Conservation (phyloP, 2,329 filamentous ascomycete genomes). For the Dryadomyces sulphureus region DNA sequence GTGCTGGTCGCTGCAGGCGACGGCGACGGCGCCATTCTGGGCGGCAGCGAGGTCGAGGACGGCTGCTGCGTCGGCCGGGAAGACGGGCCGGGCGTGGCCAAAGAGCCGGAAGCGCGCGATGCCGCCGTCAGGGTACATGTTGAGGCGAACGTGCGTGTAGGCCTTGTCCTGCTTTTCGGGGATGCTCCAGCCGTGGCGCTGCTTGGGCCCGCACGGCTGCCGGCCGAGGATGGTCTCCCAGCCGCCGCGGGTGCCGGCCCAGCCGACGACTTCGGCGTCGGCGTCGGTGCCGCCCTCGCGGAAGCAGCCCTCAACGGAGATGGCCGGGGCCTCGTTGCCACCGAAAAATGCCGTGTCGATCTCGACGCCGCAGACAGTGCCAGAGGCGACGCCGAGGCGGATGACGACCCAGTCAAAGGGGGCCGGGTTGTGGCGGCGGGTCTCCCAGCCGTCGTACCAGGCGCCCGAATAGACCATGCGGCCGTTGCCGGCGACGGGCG, state of each 20-base stretch:
- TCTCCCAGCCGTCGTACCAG: constrained; percentile 61
- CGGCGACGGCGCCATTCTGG: constrained; percentile 62
- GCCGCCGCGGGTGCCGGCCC: constrained; percentile 40
- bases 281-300: constrained; percentile 33
- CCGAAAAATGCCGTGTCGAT: constrained; percentile 72
- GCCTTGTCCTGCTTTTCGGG: constrained; percentile 42
- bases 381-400: constrained; percentile 53
- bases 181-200: constrained; percentile 61
- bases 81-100: constrained; percentile 61
- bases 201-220: constrained; percentile 59
- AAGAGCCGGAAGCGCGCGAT: constrained; percentile 70
- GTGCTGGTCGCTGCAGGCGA: constrained; percentile 69
- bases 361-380: constrained; percentile 59
- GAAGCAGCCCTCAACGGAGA: constrained; percentile 66
- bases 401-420: constrained; percentile 55
- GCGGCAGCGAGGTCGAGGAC: constrained; percentile 65
- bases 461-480: constrained; percentile 57
- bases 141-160: constrained; percentile 66
- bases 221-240: constrained; percentile 61
- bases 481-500: constrained; percentile 47
- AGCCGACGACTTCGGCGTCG: constrained; percentile 39
- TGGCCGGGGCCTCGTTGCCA: constrained; percentile 67
- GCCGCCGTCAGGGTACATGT: constrained; percentile 77
- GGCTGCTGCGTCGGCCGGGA: constrained; percentile 48
- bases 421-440: constrained; percentile 47